Evolutionary conservation across 257 asterid genomes (phyloP).

Genomic region (Galeopsis tetrahit): DNA sequence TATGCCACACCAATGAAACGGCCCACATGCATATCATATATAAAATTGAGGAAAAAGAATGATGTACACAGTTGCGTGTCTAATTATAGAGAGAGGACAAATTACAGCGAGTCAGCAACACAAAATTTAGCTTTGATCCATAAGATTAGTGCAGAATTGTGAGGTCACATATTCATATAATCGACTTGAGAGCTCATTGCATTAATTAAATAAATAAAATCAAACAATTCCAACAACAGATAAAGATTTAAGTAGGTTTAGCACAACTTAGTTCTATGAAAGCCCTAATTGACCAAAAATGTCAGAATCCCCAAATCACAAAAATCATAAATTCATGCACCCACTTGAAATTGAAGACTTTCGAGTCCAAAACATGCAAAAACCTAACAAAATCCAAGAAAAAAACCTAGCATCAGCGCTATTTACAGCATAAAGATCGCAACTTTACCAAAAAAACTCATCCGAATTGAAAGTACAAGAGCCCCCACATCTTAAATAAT

Average conservation of each 20-base stretch:
- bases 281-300: conserved; percentile 23
- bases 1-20: conserved; percentile 14
- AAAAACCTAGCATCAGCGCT: conserved; percentile 37
- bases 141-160: conserved; percentile 15
- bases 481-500: conserved; percentile 33
- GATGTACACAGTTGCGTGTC: not conserved
- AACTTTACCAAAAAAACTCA: conserved; percentile 36
- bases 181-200: conserved; percentile 21
- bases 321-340: conserved; percentile 8
- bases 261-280: conserved; percentile 30
- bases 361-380: conserved; percentile 39
- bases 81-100: not conserved
- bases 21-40: conserved; percentile 26
- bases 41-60: not conserved
- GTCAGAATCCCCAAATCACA: conserved; percentile 35
- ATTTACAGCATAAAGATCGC: conserved; percentile 26
- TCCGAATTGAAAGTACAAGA: conserved; percentile 31
- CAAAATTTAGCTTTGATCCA: conserved; percentile 37
- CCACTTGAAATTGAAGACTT: conserved; percentile 36
- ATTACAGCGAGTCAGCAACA: not conserved
- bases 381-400: conserved; percentile 33
- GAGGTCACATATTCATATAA: conserved; percentile 5
- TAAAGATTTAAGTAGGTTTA: conserved; percentile 18
- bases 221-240: conserved; percentile 11
- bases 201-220: conserved; percentile 2